Base-by-base conservation (phyloP, 352 stramenopile species). In the Globisporangium solare region DNA sequence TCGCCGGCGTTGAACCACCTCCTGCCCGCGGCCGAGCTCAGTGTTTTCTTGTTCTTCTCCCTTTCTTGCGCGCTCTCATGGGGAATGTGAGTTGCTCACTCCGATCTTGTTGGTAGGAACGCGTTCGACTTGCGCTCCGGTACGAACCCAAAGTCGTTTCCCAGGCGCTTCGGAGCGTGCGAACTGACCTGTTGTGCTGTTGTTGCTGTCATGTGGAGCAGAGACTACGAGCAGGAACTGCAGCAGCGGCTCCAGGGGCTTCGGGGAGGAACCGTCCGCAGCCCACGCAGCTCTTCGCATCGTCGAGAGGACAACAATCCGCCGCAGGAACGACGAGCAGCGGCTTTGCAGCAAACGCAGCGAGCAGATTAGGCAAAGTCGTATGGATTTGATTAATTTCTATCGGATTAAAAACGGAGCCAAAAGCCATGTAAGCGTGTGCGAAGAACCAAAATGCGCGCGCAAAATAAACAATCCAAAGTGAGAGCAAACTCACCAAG, bases 1-100 rank as follows among this genome's bases (percentile, higher is more conserved):
- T 90, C 79, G 8, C 75, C 79, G 0, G 75, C 74, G 3, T 57
- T 88, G 27, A 90, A 86, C 56, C 75, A 86, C 39, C 56, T 88
- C 46, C 52, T 90, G 15, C 77, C 79, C 10, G 69, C 74, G 2
- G 83, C 73, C 0, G 79, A 87, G 56, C 56, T 67, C n/a, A n/a
- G n/a, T n/a, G n/a, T n/a, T n/a, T n/a, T n/a, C n/a, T 17, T 6
- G 18, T 37, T 54, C 5, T 3, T 11, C 13, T 17, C 3, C 6
- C 13, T 17, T 13, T 41, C 17, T 13, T 12, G 18, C 15, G n/a
- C n/a, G n/a, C n/a, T 35, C 27, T 35, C 27, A n/a, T n/a, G n/a
- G n/a, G 27, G 27, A 6, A 35, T 35, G 5, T 21, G 10, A 35
- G 7, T 35, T 35, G 4, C 27, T 35, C 27, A 10, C 27, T 35